Base-by-base conservation (phyloP, 176 grass and related monocot species). In the Puccinellia tenuiflora region DNA sequence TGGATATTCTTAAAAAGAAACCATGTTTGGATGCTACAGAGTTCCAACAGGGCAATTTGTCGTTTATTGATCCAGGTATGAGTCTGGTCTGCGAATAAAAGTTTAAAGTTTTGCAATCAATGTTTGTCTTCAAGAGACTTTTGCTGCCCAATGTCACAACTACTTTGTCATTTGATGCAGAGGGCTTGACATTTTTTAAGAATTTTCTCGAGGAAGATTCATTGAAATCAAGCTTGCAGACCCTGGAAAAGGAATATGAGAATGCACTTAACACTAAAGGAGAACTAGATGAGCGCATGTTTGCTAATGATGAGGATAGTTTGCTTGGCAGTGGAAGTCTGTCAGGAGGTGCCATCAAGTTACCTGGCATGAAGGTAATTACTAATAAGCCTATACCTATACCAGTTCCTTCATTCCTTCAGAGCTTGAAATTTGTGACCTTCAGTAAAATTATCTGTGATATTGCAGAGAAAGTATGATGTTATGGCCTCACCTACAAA, bases 291-390 rank as follows among this genome's bases (percentile, higher is more conserved):
- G 96, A 93, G 53, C 93, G 91, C 22, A 86, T 99, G 88, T 96
- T 99, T 87, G 82, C 88, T 73, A 93, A 95, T 42, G 93, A 96
- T 45, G 96, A 99, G 68, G 91, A 88, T 61, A 99, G 93, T 84
- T 73, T 99, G 30, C 87, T 99, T 91, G 96, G 91, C 69, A 88
- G 87, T 79, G 96, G 89, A 86, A 99, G 96, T 80, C 83, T 99
- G 35, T 99, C 96, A 78, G 96, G 87, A 55, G 93, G 96, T 47
- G 87, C 87, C 87, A 78, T 99, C 66, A 90, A 90, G 88, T 76
- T 99, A 53, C 92, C 81, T 34, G 90, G 89, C 57, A 85, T 85
- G 76, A 99, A 99, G 96, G 96, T 99, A 77, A 57, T 34, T 73
- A 78, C 43, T 35, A 72, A n/a, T 62, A 76, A 56, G 48, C 28